Conservation (phyloP, 495 filamentous ascomycete species). For the Xylaria flabelliformis region DNA sequence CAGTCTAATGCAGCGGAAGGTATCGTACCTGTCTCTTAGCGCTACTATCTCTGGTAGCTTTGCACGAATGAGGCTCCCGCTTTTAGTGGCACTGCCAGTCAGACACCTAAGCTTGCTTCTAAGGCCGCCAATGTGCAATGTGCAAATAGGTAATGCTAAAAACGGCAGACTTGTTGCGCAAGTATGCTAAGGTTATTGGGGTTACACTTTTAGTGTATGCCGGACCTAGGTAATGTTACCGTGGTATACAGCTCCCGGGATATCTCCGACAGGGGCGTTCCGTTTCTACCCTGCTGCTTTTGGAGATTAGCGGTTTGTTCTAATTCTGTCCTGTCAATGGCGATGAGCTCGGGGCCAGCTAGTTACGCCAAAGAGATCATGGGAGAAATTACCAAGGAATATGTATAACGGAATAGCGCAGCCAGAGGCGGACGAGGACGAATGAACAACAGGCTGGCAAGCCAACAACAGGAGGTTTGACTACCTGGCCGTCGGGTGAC, state of each 20-base stretch:
- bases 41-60: slow-evolving; percentile 13
- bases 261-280: slow-evolving; percentile 5
- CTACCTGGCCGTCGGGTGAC: neutral
- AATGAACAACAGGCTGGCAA: neutral
- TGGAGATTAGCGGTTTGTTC: slow-evolving; percentile 11
- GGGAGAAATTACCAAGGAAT: neutral
- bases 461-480: neutral
- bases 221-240: neutral
- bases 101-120: neutral
- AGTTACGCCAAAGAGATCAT: neutral
- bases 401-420: slow-evolving; percentile 8
- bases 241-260: slow-evolving; percentile 18
- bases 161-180: slow-evolving; percentile 1
- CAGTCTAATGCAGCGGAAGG: slow-evolving; percentile 1
- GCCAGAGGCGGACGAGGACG: neutral
- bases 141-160: neutral
- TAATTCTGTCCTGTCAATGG: neutral
- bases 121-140: neutral
- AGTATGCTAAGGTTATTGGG: neutral
- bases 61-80: slow-evolving; percentile 26
- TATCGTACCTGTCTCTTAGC: slow-evolving; percentile 9
- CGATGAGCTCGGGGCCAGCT: neutral
- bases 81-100: slow-evolving; percentile 27
- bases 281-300: slow-evolving; percentile 5
- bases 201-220: neutral